phyloP scores from a whole-genome alignment of 1,284 basidiomycete genomes.

The Tilletia caries region DNA sequence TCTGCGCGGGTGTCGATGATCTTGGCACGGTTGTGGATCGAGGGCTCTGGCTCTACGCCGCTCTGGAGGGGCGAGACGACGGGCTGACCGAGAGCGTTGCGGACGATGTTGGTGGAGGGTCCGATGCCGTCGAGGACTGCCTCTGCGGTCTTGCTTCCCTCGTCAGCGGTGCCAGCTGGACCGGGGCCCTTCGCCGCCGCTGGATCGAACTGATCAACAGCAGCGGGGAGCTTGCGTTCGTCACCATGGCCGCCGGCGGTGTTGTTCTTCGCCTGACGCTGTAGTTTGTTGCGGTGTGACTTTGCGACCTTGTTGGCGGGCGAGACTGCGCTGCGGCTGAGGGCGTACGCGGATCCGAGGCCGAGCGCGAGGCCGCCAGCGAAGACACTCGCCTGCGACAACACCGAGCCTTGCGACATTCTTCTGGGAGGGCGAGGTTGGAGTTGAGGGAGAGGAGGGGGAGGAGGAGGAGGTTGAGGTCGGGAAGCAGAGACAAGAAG shows the following conservation, averaged over 20 bases:
- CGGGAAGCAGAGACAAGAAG: background rate
- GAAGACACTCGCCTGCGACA: conserved; percentile 27
- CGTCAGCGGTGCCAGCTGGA: conserved; percentile 19
- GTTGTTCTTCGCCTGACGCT: background rate
- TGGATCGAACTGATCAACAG: conserved; percentile 36
- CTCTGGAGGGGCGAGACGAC: conserved; percentile 19
- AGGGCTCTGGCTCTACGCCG: conserved; percentile 32
- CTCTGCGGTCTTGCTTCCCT: conserved; percentile 24
- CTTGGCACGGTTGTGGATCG: conserved; percentile 31
- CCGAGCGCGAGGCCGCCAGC: conserved; percentile 49
- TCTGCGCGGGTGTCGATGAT: conserved; percentile 35
- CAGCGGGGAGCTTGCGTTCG: background rate
- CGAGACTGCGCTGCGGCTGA: conserved; percentile 37
- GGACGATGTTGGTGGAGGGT: conserved; percentile 29
- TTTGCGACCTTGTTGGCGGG: conserved; percentile 42
- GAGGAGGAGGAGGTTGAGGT: background rate
- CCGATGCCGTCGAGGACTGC: conserved; percentile 31
- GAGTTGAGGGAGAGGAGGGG: background rate
- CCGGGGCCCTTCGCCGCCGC: conserved; percentile 34
- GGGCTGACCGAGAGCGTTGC: conserved; percentile 17
- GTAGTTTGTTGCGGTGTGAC: conserved; percentile 28
- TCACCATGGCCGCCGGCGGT: background rate
- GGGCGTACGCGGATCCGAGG: conserved; percentile 40
- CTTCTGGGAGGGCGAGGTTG: background rate
- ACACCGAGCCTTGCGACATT: conserved; percentile 1